Conservation (phyloP, 768 basidiomycete species). For the Crucibulum laeve region DNA sequence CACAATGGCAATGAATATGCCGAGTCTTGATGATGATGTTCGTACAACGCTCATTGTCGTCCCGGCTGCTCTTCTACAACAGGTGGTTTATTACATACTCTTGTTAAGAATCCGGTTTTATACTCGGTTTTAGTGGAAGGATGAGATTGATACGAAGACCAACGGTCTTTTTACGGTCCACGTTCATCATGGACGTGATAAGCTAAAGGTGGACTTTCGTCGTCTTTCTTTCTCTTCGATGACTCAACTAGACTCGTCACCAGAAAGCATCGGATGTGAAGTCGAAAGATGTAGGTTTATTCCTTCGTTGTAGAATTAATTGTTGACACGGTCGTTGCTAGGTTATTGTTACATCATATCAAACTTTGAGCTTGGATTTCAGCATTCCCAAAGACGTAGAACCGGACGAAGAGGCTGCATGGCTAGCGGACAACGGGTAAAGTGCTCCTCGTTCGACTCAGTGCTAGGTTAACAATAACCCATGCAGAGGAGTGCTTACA, state of each 20-base stretch:
- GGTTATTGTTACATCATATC: conserved; percentile 77
- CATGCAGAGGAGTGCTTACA: conserved; percentile 52
- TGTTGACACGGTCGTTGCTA: conserved; percentile 18
- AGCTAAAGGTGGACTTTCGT: conserved; percentile 39
- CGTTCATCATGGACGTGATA: conserved; percentile 71
- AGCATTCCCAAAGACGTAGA: conserved; percentile 43
- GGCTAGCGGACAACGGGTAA: conserved; percentile 47
- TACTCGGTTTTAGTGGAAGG: conserved; percentile 52
- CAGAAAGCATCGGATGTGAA: conserved; percentile 44
- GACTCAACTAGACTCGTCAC: not conserved
- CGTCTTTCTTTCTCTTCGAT: not conserved
- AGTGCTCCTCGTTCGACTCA: conserved; percentile 3
- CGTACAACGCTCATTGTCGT: conserved; percentile 71
- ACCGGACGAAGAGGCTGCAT: conserved; percentile 41
- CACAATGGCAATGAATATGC: conserved; percentile 65
- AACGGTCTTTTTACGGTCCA: conserved; percentile 58
- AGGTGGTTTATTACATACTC: conserved; percentile 31
- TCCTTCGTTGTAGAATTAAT: not conserved
- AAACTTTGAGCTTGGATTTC: conserved; percentile 63
- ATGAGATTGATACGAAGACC: conserved; percentile 67
- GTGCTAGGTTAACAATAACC: not conserved
- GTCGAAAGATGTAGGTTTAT: conserved; percentile 42
- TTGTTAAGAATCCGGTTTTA: not conserved
- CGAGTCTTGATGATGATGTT: conserved; percentile 35
- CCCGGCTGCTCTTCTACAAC: conserved; percentile 69